Base-by-base conservation (phyloP, 257 asterid species). In the Schizonepeta tenuifolia region DNA sequence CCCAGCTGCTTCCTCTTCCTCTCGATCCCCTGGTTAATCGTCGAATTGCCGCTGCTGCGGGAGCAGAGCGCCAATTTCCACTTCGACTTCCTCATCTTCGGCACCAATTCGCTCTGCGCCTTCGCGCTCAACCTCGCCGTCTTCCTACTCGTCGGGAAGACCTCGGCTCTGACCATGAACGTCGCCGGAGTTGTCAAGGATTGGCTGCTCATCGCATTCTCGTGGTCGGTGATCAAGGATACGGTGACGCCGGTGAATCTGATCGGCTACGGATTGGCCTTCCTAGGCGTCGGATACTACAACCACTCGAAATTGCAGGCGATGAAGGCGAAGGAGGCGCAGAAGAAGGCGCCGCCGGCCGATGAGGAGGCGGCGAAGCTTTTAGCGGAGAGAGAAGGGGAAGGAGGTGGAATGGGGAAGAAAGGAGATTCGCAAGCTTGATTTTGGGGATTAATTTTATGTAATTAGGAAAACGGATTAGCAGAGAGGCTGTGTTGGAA, bases 201-300 rank as follows among this genome's bases (percentile, higher is more conserved):
- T 79, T 90, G 96, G 96, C 56, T 90, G 24, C 70, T 90, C 62
- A 90, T 90, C 7, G 96, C 96, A 0, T 90, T 90, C 58, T 90
- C 96, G 7, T 89, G 96, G 96, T 89, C 96, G 4, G 96, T 89
- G 81, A 89, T 89, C 20, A 89, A 89, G 85, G 96, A 90, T 22
- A 86, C 87, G 2, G 96, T 89, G 35, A 88, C 95, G 15, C 79
- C 86, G 10, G 11, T 89, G 71, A 89, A 89, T 33, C 36, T 89
- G 80, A n/a, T 84, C 22, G 96, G 96, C 0, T 90, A 90, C 21
- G 96, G 92, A 1, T 68, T 90, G 79, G 96, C 96, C 3, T 90
- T 90, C 57, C 17, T 87, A 62, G 96, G 93, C 0, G 96, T 89
- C 2, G 93, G 77, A 2, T 89, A 77, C 51, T 89, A 89, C 36